phyloP scores from a whole-genome alignment of 495 filamentous ascomycete species.

The Glarea lozoyensis region DNA sequence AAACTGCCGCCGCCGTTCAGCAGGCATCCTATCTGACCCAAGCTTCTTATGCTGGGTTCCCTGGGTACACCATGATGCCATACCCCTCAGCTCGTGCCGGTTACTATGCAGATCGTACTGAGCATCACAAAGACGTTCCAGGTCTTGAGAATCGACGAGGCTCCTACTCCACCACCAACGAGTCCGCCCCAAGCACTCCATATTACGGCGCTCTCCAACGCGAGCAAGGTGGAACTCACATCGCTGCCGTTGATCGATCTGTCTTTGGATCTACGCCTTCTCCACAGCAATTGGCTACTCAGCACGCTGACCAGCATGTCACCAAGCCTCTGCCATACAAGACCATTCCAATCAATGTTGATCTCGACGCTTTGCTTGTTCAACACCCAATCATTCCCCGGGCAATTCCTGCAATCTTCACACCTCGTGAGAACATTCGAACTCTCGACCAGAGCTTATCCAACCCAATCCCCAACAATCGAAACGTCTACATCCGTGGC shows the following conservation, averaged over 20 bases:
- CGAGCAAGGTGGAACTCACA: conserved; percentile 35
- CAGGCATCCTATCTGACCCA: no score
- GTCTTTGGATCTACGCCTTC: conserved; percentile 53
- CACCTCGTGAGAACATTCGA: conserved; percentile 61
- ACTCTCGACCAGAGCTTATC: conserved; percentile 85
- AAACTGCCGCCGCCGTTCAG: conserved; percentile 9
- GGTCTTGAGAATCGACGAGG: conserved; percentile 51
- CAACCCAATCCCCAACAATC: conserved; percentile 76
- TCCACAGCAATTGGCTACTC: conserved; percentile 45
- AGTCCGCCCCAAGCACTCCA: conserved; percentile 53
- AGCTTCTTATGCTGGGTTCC: conserved; percentile 25
- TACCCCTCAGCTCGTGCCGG: conserved; percentile 36
- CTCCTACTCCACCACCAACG: conserved; percentile 64
- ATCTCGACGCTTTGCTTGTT: conserved; percentile 61
- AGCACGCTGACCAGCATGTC: conserved; percentile 29
- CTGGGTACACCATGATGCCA: conserved; percentile 31
- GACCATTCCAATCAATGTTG: conserved; percentile 41
- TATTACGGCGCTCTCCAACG: conserved; percentile 48
- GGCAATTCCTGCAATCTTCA: conserved; percentile 80
- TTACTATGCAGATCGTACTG: conserved; percentile 26
- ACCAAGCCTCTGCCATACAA: conserved; percentile 43
- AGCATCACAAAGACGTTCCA: conserved; percentile 39
- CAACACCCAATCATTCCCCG: conserved; percentile 76
- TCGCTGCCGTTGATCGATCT: conserved; percentile 53
- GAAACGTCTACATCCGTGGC: conserved; percentile 94